These are phyloP conservation scores for Jimgerdemannia flammicorona DNA, from an alignment of 192 early-diverging fungal genomes.

Conservation along the genomic window DNA sequence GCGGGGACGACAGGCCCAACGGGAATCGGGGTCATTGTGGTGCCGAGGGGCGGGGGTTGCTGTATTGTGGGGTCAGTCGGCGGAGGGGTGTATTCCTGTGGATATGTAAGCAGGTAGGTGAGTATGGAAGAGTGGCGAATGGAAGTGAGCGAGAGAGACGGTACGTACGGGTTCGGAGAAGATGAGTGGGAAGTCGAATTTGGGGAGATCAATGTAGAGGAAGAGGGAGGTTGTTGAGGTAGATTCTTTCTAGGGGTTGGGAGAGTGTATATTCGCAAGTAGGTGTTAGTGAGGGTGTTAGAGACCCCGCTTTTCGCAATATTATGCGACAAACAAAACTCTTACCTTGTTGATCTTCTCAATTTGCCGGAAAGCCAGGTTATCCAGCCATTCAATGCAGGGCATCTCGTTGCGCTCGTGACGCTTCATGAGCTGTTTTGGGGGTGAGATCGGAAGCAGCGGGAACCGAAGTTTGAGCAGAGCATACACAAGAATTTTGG, in stretches of 20 bases:
- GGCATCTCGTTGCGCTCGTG: conserved; percentile 88
- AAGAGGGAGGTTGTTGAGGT: conserved; percentile 53
- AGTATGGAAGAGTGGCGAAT: not conserved
- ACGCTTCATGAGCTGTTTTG: conserved; percentile 59
- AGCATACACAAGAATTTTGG: too few species aligned
- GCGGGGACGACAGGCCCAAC: not conserved
- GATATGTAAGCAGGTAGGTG: not conserved
- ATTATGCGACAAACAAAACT: not conserved
- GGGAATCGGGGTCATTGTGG: conserved; percentile 1
- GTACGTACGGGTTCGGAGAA: conserved; percentile 76
- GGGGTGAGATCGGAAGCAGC: too few species aligned
- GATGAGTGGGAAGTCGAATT: conserved; percentile 96
- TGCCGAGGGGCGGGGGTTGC: conserved; percentile 11
- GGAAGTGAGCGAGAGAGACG: not conserved
- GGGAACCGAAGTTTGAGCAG: too few species aligned
- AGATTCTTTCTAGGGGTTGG: conserved; percentile 36
- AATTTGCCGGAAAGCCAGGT: conserved; percentile 84
- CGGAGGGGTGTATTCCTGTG: conserved; percentile 3
- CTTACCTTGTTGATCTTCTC: conserved; percentile 73
- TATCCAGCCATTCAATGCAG: conserved; percentile 89
- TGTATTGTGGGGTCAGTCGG: conserved; percentile 14
- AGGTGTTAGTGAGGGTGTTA: too few species aligned
- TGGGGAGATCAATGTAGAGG: conserved; percentile 87
- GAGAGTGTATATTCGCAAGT: not conserved
- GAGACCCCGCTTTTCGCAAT: too few species aligned